Evolutionary conservation across 768 basidiomycete species (phyloP).

Genomic region (Boletus edulis): DNA sequence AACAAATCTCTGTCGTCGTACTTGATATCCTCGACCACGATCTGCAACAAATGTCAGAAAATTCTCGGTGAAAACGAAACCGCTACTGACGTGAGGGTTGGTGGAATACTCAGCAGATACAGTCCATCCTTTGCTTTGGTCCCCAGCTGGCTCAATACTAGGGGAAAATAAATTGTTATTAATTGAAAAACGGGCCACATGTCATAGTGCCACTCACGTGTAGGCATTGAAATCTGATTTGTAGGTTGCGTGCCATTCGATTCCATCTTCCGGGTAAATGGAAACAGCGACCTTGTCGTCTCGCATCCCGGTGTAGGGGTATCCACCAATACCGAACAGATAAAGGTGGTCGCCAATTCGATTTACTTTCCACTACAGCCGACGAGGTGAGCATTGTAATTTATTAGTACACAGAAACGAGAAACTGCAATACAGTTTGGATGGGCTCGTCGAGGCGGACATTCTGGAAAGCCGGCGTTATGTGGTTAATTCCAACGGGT

Average conservation of each 20-base stretch:
- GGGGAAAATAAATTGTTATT: not conserved
- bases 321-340: not conserved
- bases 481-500: not conserved
- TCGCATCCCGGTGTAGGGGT: not conserved
- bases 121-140: not conserved
- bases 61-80: no score
- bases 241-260: not conserved
- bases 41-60: not conserved
- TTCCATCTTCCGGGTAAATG: no score
- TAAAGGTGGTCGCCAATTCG: not conserved
- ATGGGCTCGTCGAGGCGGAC: not conserved
- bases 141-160: not conserved
- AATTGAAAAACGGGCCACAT: not conserved
- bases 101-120: no score
- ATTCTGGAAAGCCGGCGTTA: not conserved
- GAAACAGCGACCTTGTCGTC: not conserved
- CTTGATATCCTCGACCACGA: not conserved
- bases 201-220: not conserved
- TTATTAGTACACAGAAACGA: not conserved
- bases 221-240: not conserved
- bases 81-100: no score
- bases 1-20: no score
- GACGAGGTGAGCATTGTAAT: not conserved
- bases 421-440: not conserved
- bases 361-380: not conserved